Base-by-base conservation (phyloP, 495 filamentous ascomycete species). In the Xylaria grammica region DNA sequence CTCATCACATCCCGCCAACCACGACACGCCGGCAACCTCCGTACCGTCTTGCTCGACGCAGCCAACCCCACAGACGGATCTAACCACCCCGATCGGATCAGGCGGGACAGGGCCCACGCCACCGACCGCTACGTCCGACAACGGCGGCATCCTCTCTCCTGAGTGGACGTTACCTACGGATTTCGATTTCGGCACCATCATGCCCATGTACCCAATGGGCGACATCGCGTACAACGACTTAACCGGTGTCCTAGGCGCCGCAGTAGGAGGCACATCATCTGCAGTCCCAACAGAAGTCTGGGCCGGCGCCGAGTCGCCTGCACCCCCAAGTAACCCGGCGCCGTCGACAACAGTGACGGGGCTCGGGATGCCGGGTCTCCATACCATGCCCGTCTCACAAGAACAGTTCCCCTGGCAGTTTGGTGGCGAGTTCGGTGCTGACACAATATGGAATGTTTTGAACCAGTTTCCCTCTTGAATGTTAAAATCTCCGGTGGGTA, bases 141-240 rank as follows among this genome's bases (percentile, higher is more conserved):
- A 67, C 48, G 54, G 65, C 50, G 46, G 65, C 30, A 67, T 74
- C 49, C 61, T 68, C 19, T 56, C 20, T 10, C 58, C 66, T 11
- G 72, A 75, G 29, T 75, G 73, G 70, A 58, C 69, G n/a, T 60
- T 78, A n/a, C 77, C 77, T 0, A 72, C 66, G 13, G 71, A 78
- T 57, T 79, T 82, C 59, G 77, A 81, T 63, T 84, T 84, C 69
- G 68, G 78, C 29, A 69, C 72, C 42, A 74, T 86, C 52, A 72
- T 79, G 65, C 82, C 84, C n/a, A 80, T 85, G 42, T 85, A 81
- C 50, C 80, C 84, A 0, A 84, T 80, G 52, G 77, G 80, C 36
- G 84, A 87, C 53, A 71, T 87, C 7, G 68, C 82, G 0, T 84
- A 81, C 59, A 82, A 86, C 54, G 77, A 86, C 45, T 66, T 87